Base-by-base conservation (phyloP, 805 yeast species). In the Candida orba region DNA sequence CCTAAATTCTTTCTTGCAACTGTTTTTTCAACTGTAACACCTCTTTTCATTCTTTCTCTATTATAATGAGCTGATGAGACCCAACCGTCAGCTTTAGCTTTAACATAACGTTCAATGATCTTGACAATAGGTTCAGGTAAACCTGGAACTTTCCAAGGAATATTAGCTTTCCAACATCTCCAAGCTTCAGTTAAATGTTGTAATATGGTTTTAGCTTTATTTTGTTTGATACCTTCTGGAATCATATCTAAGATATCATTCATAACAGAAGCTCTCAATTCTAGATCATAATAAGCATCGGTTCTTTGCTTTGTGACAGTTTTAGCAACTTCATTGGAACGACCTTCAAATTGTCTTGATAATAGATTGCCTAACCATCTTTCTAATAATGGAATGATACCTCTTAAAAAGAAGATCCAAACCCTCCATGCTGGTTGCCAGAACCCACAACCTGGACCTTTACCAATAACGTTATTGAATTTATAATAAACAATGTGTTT, bases 341-440 rank as follows among this genome's bases (percentile, higher is more conserved):
- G 78, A 18, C 99, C 99, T 65, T 90, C 97, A 59, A 93, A 93
- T 62, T 90, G 99, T 49, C 99, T 76, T 3, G 95, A 82, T 34
- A 93, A 66, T 44, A 93, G 68, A 52, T 93, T 93, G 1, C 96
- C 95, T 27, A 93, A 68, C 99, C 99, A 93, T 61, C 97, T 71
- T 63, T 93, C 99, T 15, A 93, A 67, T 41, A 93, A 63, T 0
- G 99, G 99, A 22, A 89, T 82, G 15, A 81, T 81, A 17, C 99
- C 99, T 53, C 99, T 72, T 66, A 93, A 64, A 63, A 91, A 91
- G 42, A 80, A 84, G 2, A 93, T 68, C 99, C 99, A 93, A 2
- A 90, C 91, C 52, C 96, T 70, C 99, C 98, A 93, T 1, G 96
- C 86, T 0, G 99, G 99, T 58, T 93, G 98, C 99, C 99, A 93